A percentile compares a stretch with the other conserved stretches of the same genome.
Conservation (phyloP, 345 rosid species). For the Mallotus nudiflorus region DNA sequence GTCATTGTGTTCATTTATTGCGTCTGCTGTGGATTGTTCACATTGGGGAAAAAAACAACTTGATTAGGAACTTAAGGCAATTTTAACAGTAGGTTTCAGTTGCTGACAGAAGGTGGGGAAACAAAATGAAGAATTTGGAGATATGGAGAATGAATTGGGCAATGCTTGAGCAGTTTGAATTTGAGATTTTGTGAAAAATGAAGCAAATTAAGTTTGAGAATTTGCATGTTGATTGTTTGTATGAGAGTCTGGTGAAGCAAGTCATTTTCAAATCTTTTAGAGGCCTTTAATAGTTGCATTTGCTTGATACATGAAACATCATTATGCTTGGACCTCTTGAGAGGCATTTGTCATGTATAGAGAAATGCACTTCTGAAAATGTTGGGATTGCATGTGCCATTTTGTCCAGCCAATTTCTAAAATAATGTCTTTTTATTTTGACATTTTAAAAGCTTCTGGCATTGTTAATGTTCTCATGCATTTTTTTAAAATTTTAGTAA, state of each 20-base stretch:
- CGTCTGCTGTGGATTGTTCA: not conserved
- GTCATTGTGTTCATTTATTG: not conserved
- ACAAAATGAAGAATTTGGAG: not conserved
- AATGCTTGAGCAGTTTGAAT: not conserved
- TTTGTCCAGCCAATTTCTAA: no score
- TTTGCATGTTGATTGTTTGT: not conserved
- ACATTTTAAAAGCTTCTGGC: not conserved
- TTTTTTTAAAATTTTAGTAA: not conserved
- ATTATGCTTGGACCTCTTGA: not conserved
- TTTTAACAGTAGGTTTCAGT: not conserved
- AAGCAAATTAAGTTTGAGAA: not conserved
- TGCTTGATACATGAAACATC: not conserved
- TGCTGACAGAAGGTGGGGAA: not conserved
- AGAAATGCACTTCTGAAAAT: not conserved
- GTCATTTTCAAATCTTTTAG: not conserved
- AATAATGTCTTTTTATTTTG: not conserved
- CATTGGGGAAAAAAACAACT: no score
- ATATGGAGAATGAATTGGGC: not conserved
- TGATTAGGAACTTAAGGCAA: no score
- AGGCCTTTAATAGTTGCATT: not conserved
- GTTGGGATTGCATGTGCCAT: not conserved
- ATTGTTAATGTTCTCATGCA: not conserved
- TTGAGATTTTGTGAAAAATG: not conserved
- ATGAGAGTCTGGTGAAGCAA: no score
- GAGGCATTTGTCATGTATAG: not conserved